A percentile compares a stretch with the other conserved stretches of the same genome.
Conservation (phyloP, 1,284 basidiomycete genomes). For the Papiliotrema nemorosa region DNA sequence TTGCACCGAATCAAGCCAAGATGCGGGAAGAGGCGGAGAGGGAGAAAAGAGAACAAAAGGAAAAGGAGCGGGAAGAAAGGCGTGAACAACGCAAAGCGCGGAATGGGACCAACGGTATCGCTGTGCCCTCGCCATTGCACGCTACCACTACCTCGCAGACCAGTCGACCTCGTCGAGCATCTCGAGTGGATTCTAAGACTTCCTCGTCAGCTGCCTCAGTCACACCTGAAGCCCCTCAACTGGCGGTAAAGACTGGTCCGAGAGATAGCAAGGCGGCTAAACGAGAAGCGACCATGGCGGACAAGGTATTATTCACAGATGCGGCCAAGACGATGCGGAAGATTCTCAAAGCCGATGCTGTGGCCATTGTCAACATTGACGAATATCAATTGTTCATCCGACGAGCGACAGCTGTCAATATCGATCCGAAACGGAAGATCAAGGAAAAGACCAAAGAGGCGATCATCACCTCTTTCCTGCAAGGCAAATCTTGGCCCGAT, state of each 20-base stretch:
- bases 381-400: constrained; percentile 39
- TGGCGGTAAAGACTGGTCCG: constrained; percentile 30
- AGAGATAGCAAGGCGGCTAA: constrained; percentile 26
- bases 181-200: background rate
- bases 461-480: constrained; percentile 28
- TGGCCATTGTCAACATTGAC: constrained; percentile 32
- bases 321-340: constrained; percentile 28
- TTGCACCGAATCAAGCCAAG: constrained; percentile 22
- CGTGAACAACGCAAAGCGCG: background rate
- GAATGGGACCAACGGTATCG: background rate
- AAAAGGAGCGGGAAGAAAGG: background rate
- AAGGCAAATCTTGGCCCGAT: constrained; percentile 33
- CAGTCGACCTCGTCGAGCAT: background rate
- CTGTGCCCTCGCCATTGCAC: background rate
- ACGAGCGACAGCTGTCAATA: constrained; percentile 6
- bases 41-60: constrained; percentile 1
- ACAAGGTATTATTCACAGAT: constrained; percentile 26
- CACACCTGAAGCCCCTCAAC: background rate
- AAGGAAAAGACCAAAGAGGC: constrained; percentile 21
- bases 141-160: background rate
- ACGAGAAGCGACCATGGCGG: constrained; percentile 13
- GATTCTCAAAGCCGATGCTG: constrained; percentile 35
- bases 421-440: constrained; percentile 9
- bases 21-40: background rate
- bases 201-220: background rate